A percentile compares a stretch with the other conserved stretches of the same genome.
Conservation (phyloP, 768 basidiomycete genomes). For the Leucosporidium yakuticum region DNA sequence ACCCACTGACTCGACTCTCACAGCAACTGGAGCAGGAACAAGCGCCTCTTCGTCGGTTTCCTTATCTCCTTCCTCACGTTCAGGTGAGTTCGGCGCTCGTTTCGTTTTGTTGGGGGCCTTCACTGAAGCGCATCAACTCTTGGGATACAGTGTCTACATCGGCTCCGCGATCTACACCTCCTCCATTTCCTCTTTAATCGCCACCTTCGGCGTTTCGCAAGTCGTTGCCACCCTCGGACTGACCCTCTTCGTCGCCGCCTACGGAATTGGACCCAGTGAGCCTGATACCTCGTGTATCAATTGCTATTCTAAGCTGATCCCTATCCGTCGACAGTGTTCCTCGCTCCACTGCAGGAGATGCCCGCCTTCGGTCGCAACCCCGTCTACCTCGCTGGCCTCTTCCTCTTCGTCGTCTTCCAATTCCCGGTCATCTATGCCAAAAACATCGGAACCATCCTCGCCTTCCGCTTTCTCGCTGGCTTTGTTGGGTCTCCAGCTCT, state of each 20-base stretch:
- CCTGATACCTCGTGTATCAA: neutral
- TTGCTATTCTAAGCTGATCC: neutral
- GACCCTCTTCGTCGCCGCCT: slow-evolving; percentile 38
- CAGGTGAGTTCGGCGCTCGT: neutral
- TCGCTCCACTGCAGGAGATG: slow-evolving; percentile 42
- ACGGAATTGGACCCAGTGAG: slow-evolving; percentile 42
- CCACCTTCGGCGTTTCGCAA: slow-evolving; percentile 25
- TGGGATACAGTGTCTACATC: slow-evolving; percentile 40
- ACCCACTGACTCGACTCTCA: neutral
- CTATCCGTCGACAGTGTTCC: slow-evolving; percentile 20
- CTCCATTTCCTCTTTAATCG: slow-evolving; percentile 27
- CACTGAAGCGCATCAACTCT: too few relatives aligned
- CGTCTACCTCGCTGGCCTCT: slow-evolving; percentile 43
- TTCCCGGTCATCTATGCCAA: slow-evolving; percentile 31
- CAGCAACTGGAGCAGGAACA: slow-evolving; percentile 22
- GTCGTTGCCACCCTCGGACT: slow-evolving; percentile 40
- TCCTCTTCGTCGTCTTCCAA: slow-evolving; percentile 44
- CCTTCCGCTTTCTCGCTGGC: slow-evolving; percentile 43
- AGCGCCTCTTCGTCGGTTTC: slow-evolving; percentile 10
- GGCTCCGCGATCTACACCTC: slow-evolving; percentile 15
- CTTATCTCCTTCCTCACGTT: slow-evolving; percentile 29
- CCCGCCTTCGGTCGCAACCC: slow-evolving; percentile 43
- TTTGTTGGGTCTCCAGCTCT: slow-evolving; percentile 45
- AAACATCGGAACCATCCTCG: slow-evolving; percentile 37
- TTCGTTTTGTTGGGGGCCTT: too few relatives aligned